These are phyloP conservation scores for Penicillium crystallinum DNA, from an alignment of 495 filamentous ascomycete genomes.

Conservation along the genomic window DNA sequence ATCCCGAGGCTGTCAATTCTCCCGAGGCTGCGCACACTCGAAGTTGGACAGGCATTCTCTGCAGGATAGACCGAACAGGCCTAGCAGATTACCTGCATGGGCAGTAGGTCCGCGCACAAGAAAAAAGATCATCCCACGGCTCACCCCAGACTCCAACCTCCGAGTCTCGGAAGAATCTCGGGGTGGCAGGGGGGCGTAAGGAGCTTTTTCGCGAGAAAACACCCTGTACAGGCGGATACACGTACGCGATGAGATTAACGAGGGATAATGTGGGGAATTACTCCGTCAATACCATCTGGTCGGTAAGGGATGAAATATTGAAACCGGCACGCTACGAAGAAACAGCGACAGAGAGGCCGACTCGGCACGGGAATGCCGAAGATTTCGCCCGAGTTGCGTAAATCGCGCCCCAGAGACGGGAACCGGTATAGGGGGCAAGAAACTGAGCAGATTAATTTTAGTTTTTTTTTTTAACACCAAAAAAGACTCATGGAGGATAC, in stretches of 20 bases:
- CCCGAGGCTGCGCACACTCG: too few species aligned
- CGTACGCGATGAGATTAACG: not conserved
- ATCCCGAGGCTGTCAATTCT: not conserved
- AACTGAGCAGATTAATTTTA: not conserved
- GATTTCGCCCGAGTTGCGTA: constrained; percentile 2
- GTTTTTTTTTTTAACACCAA: not conserved
- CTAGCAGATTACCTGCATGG: constrained; percentile 1
- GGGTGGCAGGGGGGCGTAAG: not conserved
- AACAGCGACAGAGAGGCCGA: constrained; percentile 7
- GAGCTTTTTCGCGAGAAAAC: not conserved
- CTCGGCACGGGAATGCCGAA: constrained; percentile 19
- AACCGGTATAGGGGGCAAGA: not conserved
- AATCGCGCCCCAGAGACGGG: constrained; percentile 1
- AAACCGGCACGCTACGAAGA: not conserved
- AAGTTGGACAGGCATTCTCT: constrained; percentile 4
- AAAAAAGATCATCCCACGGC: constrained; percentile 1
- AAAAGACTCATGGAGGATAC: constrained; percentile 8
- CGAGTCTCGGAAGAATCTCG: constrained; percentile 23
- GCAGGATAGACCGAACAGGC: not conserved
- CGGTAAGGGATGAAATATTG: not conserved
- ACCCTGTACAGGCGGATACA: not conserved
- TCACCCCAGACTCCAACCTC: constrained; percentile 9
- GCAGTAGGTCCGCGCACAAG: not conserved
- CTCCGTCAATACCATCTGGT: not conserved
- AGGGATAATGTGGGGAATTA: not conserved